Percentiles rank a stretch among this genome's conserved stretches.
Conservation (phyloP, 495 filamentous ascomycete genomes). For the Trichoderma gamsii region DNA sequence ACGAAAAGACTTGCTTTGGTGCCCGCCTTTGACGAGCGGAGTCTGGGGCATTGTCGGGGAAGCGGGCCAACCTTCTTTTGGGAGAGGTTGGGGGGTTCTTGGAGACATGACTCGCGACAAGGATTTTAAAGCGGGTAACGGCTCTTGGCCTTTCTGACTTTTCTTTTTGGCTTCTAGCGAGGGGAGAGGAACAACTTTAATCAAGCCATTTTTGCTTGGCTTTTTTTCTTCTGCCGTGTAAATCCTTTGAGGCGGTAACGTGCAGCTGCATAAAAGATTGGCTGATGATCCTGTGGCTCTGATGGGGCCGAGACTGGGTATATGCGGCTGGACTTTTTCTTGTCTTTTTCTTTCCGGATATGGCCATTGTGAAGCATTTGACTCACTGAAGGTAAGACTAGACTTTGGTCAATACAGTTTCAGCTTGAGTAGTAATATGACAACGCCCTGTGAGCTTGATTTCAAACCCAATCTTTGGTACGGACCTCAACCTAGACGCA, state of each 20-base stretch:
- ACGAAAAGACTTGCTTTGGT: no score
- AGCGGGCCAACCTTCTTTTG: constrained; percentile 1
- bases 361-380: no score
- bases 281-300: no score
- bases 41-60: constrained; percentile 9
- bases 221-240: background rate
- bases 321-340: no score
- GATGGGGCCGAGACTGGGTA: no score
- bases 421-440: no score
- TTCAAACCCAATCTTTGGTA: no score
- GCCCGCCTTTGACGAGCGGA: background rate
- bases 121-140: background rate
- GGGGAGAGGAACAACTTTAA: constrained; percentile 8
- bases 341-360: no score
- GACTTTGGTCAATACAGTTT: no score
- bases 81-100: background rate
- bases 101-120: background rate
- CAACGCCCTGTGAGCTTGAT: no score
- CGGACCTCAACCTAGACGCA: background rate
- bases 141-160: background rate
- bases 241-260: no score
- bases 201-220: background rate
- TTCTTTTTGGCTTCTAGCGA: constrained; percentile 10
- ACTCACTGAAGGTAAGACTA: no score
- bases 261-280: background rate